Conservation (phyloP, 2,329 filamentous ascomycete genomes). For the Colletotrichum kahawae region DNA sequence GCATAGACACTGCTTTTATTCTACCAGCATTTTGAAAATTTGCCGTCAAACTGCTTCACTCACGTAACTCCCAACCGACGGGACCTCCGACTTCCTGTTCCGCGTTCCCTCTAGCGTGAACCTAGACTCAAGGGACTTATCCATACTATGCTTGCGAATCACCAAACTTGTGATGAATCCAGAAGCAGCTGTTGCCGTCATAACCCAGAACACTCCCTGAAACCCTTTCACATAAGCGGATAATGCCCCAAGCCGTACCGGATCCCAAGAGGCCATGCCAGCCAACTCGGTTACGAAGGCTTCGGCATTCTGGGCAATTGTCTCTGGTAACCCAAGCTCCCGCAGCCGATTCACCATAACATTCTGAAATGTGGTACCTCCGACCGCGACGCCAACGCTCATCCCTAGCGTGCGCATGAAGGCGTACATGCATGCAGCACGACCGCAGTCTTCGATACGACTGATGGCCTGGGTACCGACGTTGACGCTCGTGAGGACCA, state of each 20-base stretch:
- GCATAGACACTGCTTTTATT: not conserved
- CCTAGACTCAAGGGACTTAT: not conserved
- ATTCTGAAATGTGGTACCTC: slow-evolving; percentile 45
- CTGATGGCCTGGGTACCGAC: slow-evolving; percentile 42
- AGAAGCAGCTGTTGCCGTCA: not conserved
- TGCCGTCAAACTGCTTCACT: not conserved
- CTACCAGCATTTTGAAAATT: not conserved
- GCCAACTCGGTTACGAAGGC: not conserved
- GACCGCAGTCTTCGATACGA: slow-evolving; percentile 31
- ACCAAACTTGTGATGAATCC: not conserved
- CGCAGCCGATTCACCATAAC: not conserved
- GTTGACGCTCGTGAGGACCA: slow-evolving; percentile 9
- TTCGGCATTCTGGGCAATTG: not conserved
- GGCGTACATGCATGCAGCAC: slow-evolving; percentile 41
- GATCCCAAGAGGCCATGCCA: not conserved
- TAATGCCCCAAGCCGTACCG: not conserved
- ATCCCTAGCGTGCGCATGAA: slow-evolving; percentile 46
- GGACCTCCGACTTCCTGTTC: not conserved
- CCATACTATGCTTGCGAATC: not conserved
- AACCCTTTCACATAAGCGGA: not conserved
- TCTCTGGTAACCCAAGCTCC: not conserved
- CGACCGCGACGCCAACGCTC: slow-evolving; percentile 46
- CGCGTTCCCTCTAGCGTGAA: not conserved
- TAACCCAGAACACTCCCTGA: not conserved
- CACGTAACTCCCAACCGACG: not conserved